Evolutionary conservation across 176 grass and related monocot species (phyloP), one percentile per base, ranked within the genome.

Genomic region (Paspalum vaginatum): DNA sequence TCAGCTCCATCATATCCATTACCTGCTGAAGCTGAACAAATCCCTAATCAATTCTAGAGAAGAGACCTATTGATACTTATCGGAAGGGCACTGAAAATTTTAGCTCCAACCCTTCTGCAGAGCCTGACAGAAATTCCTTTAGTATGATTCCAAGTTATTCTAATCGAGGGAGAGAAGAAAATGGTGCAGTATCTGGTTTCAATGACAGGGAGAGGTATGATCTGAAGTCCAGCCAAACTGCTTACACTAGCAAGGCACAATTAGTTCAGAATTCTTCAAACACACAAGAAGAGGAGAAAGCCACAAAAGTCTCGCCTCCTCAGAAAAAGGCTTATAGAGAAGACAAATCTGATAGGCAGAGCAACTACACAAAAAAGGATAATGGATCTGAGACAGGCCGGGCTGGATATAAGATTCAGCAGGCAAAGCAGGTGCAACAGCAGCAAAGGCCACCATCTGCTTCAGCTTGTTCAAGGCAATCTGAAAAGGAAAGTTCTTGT

Each of bases 301-400:
- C 79, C 70, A 81, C 96, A 62, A 99, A 95, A 83, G 90, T 95
- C 40, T 99, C 96, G 2, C 96, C 96, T 71, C 93, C 96, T 81
- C 83, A 84, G 43, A 93, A 93, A 91, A 99, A 93, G 90, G 66
- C 59, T 64, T 78, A 69, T 72, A 95, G 76, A 81, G 92, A 93
- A 77, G 96, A 99, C 21, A 99, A 93, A 83, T 46, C 61, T 85
- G 95, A 97, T 77, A 92, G 70, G 81, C 90, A 72, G 81, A 88
- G 43, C 77, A 98, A 93, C 32, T 87, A 85, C 75, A 52, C 25
- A 18, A 95, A 90, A 85, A 99, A 79, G 84, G 93, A 99, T 42
- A 86, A 53, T 77, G 90, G 61, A 22, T 42, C 68, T 79, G 90
- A 87, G 47, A 65, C 74, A 66, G 51, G 52, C 66, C 70, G 87